A percentile compares a stretch with the other conserved stretches of the same genome.
Conservation (phyloP, 2,329 filamentous ascomycete genomes). For the Fusarium guadeloupense region DNA sequence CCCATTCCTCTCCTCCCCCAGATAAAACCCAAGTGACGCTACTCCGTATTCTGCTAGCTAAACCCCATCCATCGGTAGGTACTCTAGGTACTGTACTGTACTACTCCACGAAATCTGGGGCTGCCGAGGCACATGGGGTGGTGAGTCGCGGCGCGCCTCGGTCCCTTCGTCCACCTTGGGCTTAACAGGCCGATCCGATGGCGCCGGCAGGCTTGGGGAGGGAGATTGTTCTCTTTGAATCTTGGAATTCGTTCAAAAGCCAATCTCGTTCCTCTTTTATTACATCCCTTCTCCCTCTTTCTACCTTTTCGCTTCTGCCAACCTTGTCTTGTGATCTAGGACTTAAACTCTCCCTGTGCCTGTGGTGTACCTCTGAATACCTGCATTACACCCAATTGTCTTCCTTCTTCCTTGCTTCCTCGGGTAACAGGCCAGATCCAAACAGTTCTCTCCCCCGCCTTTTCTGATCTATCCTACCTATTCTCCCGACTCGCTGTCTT, state of each 20-base stretch:
- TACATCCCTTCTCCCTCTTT: constrained; percentile 1
- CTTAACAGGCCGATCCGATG: constrained; percentile 16
- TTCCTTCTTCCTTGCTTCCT: neutral
- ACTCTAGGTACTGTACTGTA: constrained; percentile 3
- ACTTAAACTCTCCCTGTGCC: constrained; percentile 1
- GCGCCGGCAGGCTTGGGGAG: constrained; percentile 16
- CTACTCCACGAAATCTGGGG: constrained; percentile 42
- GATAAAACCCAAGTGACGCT: constrained; percentile 12
- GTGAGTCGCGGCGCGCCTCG: constrained; percentile 37
- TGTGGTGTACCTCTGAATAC: constrained; percentile 29
- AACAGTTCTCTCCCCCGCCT: constrained; percentile 13
- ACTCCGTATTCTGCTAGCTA: constrained; percentile 25
- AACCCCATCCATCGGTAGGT: neutral
- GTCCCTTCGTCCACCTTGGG: constrained; percentile 26
- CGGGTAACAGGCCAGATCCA: constrained; percentile 17
- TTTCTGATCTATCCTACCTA: constrained; percentile 5
- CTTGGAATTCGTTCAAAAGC: constrained; percentile 29
- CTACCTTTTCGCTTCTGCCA: neutral
- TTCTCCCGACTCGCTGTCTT: constrained; percentile 4
- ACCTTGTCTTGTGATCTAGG: neutral
- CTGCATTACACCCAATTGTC: constrained; percentile 7
- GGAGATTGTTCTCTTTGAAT: neutral
- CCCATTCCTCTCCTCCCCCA: constrained; percentile 8
- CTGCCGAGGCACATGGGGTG: constrained; percentile 43
- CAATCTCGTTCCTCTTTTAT: constrained; percentile 23